These are phyloP conservation scores for Acephala macrosclerotiorum DNA, from an alignment of 2,329 filamentous ascomycete species.

Conservation along the genomic window DNA sequence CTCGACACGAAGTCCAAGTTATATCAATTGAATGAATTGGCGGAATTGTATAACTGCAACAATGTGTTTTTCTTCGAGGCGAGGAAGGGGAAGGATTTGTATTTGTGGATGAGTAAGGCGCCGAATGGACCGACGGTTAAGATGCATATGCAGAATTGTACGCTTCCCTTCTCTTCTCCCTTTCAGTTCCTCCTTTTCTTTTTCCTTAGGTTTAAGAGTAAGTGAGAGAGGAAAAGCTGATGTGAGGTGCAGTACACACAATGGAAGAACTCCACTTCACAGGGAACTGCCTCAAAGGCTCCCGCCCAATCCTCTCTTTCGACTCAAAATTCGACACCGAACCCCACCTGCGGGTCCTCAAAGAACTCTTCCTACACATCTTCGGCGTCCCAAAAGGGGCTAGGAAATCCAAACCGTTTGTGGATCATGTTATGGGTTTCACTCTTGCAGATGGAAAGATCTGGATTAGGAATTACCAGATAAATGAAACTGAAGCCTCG, in stretches of 20 bases:
- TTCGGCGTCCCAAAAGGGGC: conserved; percentile 93
- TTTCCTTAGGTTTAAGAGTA: no score
- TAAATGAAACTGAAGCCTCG: conserved; percentile 79
- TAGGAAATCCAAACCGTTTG: conserved; percentile 91
- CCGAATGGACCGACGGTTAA: conserved; percentile 69
- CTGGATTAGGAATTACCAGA: conserved; percentile 95
- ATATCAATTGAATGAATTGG: conserved; percentile 76
- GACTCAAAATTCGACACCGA: conserved; percentile 85
- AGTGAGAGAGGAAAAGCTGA: no score
- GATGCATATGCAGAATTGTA: conserved; percentile 81
- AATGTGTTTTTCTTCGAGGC: conserved; percentile 96
- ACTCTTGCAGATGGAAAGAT: conserved; percentile 92
- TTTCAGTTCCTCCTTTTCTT: background rate
- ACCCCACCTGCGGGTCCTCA: conserved; percentile 82
- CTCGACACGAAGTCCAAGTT: conserved; percentile 95
- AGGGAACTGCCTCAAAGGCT: conserved; percentile 95
- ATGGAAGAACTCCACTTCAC: conserved; percentile 98
- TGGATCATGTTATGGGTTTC: conserved; percentile 95
- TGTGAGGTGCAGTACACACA: conserved; percentile 73
- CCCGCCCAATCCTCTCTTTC: conserved; percentile 89
- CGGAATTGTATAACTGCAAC: conserved; percentile 89
- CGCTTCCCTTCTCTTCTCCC: background rate
- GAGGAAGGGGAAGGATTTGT: conserved; percentile 91
- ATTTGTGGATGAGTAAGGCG: conserved; percentile 90
- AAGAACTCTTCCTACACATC: conserved; percentile 87